Percentiles rank a stretch among this genome's conserved stretches.
Conservation (phyloP, 1,139 yeast species). For the Sugiyamaella sp. region DNA sequence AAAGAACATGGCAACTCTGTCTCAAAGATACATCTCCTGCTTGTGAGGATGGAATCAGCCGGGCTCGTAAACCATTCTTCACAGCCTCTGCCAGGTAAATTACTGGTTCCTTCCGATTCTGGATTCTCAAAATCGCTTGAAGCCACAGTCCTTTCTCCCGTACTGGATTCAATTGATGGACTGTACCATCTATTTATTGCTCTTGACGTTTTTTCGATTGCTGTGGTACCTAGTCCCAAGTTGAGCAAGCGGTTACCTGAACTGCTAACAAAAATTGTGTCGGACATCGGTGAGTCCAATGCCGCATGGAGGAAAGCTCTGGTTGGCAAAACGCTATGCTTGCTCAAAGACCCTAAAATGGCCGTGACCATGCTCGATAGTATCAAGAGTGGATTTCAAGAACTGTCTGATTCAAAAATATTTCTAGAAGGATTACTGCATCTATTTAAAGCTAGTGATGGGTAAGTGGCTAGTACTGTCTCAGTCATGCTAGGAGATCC, state of each 20-base stretch:
- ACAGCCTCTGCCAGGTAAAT: slow-evolving; percentile 22
- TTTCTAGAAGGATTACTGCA: slow-evolving; percentile 26
- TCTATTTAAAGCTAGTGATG: slow-evolving; percentile 7
- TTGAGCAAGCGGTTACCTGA: not conserved
- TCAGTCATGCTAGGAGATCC: not conserved
- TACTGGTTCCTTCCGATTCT: slow-evolving; percentile 8
- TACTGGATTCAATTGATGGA: slow-evolving; percentile 2
- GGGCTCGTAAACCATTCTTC: slow-evolving; percentile 25
- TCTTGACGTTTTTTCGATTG: not conserved
- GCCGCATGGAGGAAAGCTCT: slow-evolving; percentile 24
- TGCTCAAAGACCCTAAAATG: not conserved
- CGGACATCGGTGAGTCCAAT: slow-evolving; percentile 2
- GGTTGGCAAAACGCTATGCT: slow-evolving; percentile 25
- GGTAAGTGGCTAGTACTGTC: slow-evolving; percentile 1
- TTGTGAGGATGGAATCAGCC: slow-evolving; percentile 19
- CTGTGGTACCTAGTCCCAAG: slow-evolving; percentile 3
- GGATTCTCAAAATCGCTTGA: slow-evolving; percentile 7
- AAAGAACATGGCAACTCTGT: slow-evolving; percentile 20
- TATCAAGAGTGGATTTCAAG: slow-evolving; percentile 2
- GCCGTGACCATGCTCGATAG: slow-evolving; percentile 3
- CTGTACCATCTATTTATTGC: slow-evolving; percentile 11
- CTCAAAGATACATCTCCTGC: slow-evolving; percentile 1
- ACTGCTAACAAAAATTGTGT: slow-evolving; percentile 3
- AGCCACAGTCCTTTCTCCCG: not conserved
- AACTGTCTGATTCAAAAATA: slow-evolving; percentile 20